Percentiles rank a stretch among this genome's conserved stretches.
Conservation (phyloP, 371 early-diverging fungal genomes). For the Apophysomyces variabilis region DNA sequence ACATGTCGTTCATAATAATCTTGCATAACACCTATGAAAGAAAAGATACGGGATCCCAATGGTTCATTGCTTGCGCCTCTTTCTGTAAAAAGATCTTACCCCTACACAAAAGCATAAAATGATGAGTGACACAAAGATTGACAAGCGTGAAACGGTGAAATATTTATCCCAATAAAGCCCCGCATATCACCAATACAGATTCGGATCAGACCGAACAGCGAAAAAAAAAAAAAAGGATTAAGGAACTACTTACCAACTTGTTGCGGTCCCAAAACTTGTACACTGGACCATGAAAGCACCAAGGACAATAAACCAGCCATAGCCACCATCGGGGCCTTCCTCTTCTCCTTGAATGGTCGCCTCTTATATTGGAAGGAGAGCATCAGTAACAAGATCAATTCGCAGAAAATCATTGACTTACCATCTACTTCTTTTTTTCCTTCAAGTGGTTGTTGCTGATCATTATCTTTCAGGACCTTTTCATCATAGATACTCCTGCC, state of each 20-base stretch:
- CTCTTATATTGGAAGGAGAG: neutral
- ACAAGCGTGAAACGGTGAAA: slow-evolving; percentile 4
- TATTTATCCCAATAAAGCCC: neutral
- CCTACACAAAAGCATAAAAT: slow-evolving; percentile 16
- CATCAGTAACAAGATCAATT: neutral
- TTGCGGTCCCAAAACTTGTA: slow-evolving; percentile 54
- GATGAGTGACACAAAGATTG: neutral
- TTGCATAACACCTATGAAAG: slow-evolving; percentile 32
- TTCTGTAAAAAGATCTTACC: slow-evolving; percentile 21
- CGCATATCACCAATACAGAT: neutral
- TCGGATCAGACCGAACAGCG: slow-evolving; percentile 6
- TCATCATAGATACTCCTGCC: slow-evolving; percentile 2
- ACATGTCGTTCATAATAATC: slow-evolving; percentile 26
- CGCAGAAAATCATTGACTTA: neutral
- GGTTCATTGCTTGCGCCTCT: neutral
- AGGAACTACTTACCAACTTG: slow-evolving; percentile 32
- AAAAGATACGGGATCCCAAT: neutral
- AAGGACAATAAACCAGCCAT: slow-evolving; percentile 65
- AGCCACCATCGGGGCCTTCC: slow-evolving; percentile 48
- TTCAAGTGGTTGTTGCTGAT: neutral
- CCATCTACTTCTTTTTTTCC: neutral
- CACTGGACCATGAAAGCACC: slow-evolving; percentile 62
- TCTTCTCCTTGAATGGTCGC: slow-evolving; percentile 2
- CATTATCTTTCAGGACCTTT: neutral
- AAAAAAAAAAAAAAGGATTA: neutral